Evolutionary conservation across 1,139 yeast species (phyloP), one percentile per base, ranked within the genome.

Genomic region (Geotrichum restrictum): DNA sequence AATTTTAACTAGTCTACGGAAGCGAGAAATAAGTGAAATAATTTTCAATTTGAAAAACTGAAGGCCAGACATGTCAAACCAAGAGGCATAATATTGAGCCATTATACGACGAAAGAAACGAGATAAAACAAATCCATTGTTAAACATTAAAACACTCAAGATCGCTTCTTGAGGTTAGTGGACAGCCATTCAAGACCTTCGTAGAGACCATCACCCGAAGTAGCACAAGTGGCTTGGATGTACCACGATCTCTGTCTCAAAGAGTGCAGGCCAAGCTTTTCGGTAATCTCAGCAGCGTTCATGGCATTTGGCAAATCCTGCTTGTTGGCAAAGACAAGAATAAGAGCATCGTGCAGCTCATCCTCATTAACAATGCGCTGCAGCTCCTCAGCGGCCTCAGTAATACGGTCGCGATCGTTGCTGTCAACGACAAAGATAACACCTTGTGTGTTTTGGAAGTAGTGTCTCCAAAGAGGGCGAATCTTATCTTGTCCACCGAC

Each of bases 401-500:
- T 83, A 60, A 91, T 73, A 64, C 96, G 78, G 34, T 76, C 78
- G 37, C 72, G 69, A 69, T 88, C 96, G n/a, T 85, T 79, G 5
- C 89, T 80, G 68, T 91, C 98, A 54, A 91, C 86, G 52, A 91
- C 97, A 68, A 87, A 91, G 54, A 91, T 88, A 57, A 91, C 76
- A 14, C 96, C 96, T 65, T 88, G 87, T 2, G 97, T 88, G 32
- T 96, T 96, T 11, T 96, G 87, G 70, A 85, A 88, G 70, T 89
- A 91, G 67, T 89, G 96, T 69, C 97, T 81, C 97, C 98, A 89
- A 51, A 89, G 75, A 0, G 95, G 95, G 64, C 96, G 78, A 60
- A 88, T 81, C 68, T 95, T 77, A 63, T 88, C 95, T 72, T 88
- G 97, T 68, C 96, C 97, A 72, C 96, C 97, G 55, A 94, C 94